Evolutionary conservation across 106 monocot species (phyloP).

Genomic region (Hemerocallis citrina): DNA sequence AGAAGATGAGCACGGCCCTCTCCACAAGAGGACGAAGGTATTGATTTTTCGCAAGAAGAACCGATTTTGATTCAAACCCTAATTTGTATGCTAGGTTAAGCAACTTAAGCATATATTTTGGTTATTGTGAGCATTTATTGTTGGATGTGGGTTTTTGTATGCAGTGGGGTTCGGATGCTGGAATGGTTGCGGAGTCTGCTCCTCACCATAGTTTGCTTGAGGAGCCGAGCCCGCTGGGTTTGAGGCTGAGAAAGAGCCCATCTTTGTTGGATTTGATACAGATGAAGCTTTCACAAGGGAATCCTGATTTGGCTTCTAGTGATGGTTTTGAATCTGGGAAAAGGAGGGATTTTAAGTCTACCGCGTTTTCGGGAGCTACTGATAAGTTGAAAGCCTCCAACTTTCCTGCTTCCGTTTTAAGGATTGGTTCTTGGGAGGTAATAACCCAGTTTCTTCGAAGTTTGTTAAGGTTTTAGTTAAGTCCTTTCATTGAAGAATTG

Average conservation of each 20-base stretch:
- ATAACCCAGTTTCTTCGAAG: background rate
- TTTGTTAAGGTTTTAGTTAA: too few relatives aligned
- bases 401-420: conserved; percentile 62
- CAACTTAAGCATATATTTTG: background rate
- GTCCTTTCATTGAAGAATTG: too few relatives aligned
- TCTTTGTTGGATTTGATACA: conserved; percentile 81
- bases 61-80: background rate
- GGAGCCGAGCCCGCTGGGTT: conserved; percentile 64
- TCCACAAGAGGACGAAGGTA: conserved; percentile 35
- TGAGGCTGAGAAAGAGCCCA: conserved; percentile 67
- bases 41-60: background rate
- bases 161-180: conserved; percentile 18
- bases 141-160: too few relatives aligned
- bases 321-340: conserved; percentile 15
- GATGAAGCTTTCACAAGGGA: conserved; percentile 36
- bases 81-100: background rate
- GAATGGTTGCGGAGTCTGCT: conserved; percentile 9
- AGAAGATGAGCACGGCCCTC: conserved; percentile 57
- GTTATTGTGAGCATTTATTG: background rate
- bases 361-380: conserved; percentile 20
- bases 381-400: conserved; percentile 79
- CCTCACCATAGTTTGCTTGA: conserved; percentile 32
- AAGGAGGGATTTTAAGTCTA: conserved; percentile 54
- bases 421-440: conserved; percentile 59
- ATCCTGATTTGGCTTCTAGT: conserved; percentile 12